phyloP scores from a whole-genome alignment of 1,284 basidiomycete genomes.

The Ceratobasidium sp. region DNA sequence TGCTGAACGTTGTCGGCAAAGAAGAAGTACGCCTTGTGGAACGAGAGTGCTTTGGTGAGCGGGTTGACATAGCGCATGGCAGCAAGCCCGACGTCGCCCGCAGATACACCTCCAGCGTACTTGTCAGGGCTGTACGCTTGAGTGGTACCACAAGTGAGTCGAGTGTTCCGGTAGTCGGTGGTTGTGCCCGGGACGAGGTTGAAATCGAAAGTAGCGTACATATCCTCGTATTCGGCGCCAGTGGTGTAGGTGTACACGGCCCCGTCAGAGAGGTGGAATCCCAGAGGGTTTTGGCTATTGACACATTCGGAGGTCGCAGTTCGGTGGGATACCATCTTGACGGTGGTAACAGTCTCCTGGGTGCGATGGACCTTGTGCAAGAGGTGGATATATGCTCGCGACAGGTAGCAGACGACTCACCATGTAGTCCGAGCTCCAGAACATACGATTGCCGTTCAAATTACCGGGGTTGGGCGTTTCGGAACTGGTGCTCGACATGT shows the following conservation, averaged over 20 bases:
- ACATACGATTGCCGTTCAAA: slow-evolving; percentile 72
- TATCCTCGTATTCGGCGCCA: slow-evolving; percentile 78
- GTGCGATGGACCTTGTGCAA: slow-evolving; percentile 69
- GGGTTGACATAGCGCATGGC: slow-evolving; percentile 71
- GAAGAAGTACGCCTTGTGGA: slow-evolving; percentile 81
- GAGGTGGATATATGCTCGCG: not conserved
- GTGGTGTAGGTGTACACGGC: slow-evolving; percentile 71
- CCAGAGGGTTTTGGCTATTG: slow-evolving; percentile 72
- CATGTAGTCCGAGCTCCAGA: slow-evolving; percentile 78
- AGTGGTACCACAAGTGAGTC: slow-evolving; percentile 62
- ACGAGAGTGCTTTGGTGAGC: slow-evolving; percentile 65
- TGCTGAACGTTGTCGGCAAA: slow-evolving; percentile 71
- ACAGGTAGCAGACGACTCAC: slow-evolving; percentile 55
- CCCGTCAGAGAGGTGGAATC: slow-evolving; percentile 77
- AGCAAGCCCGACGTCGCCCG: slow-evolving; percentile 67
- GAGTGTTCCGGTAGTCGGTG: slow-evolving; percentile 68
- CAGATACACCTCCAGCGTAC: slow-evolving; percentile 75
- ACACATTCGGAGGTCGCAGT: slow-evolving; percentile 75
- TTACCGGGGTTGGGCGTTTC: slow-evolving; percentile 68
- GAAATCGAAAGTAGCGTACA: slow-evolving; percentile 79
- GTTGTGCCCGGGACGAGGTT: slow-evolving; percentile 78
- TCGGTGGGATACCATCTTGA: slow-evolving; percentile 75
- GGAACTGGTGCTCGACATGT: slow-evolving; percentile 51
- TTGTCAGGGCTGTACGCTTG: slow-evolving; percentile 62
- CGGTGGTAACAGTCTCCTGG: slow-evolving; percentile 67